Evolutionary conservation across 2,329 filamentous ascomycete genomes (phyloP).

Genomic region (Talaromyces sp.): DNA sequence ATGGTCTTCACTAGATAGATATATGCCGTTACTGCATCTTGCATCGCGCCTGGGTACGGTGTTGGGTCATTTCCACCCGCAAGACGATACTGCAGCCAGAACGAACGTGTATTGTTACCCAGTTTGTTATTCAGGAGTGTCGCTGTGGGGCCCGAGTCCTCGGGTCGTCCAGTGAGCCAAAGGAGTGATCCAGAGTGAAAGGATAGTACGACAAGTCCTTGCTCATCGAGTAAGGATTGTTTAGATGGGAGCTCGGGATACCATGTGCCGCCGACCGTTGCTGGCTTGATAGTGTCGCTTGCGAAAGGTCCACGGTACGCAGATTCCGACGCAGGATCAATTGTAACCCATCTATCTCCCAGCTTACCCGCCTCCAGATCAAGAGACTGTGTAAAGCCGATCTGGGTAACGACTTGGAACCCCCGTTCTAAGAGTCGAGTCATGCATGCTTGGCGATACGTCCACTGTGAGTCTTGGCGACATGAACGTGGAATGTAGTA

Average conservation of each 20-base stretch:
- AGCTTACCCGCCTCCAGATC: slow-evolving; percentile 13
- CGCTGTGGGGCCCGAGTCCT: slow-evolving; percentile 4
- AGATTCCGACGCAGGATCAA: slow-evolving; percentile 9
- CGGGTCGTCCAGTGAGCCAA: slow-evolving; percentile 11
- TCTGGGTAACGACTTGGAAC: slow-evolving; percentile 8
- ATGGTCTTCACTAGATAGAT: slow-evolving; percentile 22
- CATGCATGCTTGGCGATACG: slow-evolving; percentile 16
- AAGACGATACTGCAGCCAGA: slow-evolving; percentile 21
- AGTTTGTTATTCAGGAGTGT: slow-evolving; percentile 13
- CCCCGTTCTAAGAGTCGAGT: slow-evolving; percentile 6
- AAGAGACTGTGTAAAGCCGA: slow-evolving; percentile 14
- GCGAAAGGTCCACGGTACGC: slow-evolving; percentile 7
- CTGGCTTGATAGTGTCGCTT: slow-evolving; percentile 12
- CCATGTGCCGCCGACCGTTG: slow-evolving; percentile 13
- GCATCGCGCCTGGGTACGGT: slow-evolving; percentile 23
- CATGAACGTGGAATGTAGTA: slow-evolving; percentile 5
- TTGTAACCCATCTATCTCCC: slow-evolving; percentile 13
- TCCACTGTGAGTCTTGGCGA: slow-evolving; percentile 14
- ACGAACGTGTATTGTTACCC: slow-evolving; percentile 4
- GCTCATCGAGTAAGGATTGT: slow-evolving; percentile 6
- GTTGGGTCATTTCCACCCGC: slow-evolving; percentile 13
- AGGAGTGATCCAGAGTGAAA: slow-evolving; percentile 19
- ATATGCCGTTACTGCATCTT: slow-evolving; percentile 28
- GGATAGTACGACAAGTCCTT: slow-evolving; percentile 13
- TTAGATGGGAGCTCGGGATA: slow-evolving; percentile 15